Evolutionary conservation across 768 basidiomycete species (phyloP), one percentile per base, ranked within the genome.

Genomic region (Scleroderma bovista): DNA sequence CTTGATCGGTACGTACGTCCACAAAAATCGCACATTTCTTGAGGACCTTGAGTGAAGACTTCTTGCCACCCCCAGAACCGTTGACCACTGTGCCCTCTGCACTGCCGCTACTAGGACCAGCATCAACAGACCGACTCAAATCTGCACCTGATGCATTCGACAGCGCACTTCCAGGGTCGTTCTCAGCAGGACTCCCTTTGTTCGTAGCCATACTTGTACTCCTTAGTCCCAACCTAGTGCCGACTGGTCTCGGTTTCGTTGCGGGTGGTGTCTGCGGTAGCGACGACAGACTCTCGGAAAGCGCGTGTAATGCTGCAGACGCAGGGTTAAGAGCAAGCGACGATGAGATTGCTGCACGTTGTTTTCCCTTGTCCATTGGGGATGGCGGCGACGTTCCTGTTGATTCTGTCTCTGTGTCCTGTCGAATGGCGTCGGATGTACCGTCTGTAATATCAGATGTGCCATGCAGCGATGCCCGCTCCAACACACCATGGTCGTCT

Each of bases 21-120:
- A 94, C 91, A 58, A 89, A 93, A 9, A 92, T 82, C 2, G 77
- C 75, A 48, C 91, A 93, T 12, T 81, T 78, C 48, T 83, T 81
- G 51, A 94, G 70, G 32, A 86, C 74, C 44, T 76, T 78, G 53
- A 84, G 60, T 20, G 59, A 51, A 20, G 60, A 53, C 36, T 62
- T 63, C 58, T 55, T 61, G 68, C 67, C 20, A 55, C 63, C 52
- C 50, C 59, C 42, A 2, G 59, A 55, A 16, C 37, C 51, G 20
- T 61, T 58, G 43, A 62, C 67, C 31, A 57, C 54, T 15, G 17
- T 17, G 54, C 44, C 33, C 59, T 50, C 52, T 12, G 51, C 60
- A 20, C n/a, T 47, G 45, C 34, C 48, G 1, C 43, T 26, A 44
- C 43, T 26, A 15, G 56, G 49, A 3, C 64, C 57, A 23, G 46